Percentiles rank a stretch among this genome's conserved stretches.
Conservation (phyloP, 208 protist species). For the Leishmania amazonensis region DNA sequence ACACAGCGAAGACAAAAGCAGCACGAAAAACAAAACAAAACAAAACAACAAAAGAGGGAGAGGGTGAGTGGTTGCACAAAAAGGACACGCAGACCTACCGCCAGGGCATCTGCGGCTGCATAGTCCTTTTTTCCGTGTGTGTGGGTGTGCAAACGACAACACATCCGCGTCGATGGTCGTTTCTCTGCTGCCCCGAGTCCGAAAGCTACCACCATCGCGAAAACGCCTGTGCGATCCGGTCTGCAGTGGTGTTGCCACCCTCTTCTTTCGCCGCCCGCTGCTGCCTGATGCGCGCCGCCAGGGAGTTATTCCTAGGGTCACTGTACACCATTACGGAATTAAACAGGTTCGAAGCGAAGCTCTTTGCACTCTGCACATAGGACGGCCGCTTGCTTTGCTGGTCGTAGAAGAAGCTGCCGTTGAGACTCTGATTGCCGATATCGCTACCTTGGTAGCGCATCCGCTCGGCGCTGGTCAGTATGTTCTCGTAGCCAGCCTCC, state of each 20-base stretch:
- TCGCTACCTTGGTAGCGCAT: constrained; percentile 28
- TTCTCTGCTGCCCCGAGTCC: neutral
- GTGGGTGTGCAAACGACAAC: neutral
- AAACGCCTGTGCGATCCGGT: constrained; percentile 55
- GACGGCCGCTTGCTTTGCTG: constrained; percentile 41
- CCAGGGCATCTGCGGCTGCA: neutral
- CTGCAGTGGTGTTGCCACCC: constrained; percentile 31
- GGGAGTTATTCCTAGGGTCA: constrained; percentile 46
- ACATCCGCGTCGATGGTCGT: neutral
- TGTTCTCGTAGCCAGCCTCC: constrained; percentile 57
- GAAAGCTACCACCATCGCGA: constrained; percentile 68
- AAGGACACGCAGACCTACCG: neutral
- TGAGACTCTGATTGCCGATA: constrained; percentile 27
- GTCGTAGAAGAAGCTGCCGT: constrained; percentile 67
- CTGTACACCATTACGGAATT: constrained; percentile 67
- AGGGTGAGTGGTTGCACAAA: neutral
- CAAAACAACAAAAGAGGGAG: neutral
- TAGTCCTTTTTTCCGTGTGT: neutral
- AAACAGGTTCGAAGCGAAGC: constrained; percentile 65
- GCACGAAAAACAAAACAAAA: neutral
- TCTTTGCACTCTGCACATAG: constrained; percentile 59
- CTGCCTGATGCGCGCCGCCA: constrained; percentile 61
- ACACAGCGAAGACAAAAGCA: neutral
- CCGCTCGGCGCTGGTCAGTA: constrained; percentile 40
- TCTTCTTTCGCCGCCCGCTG: constrained; percentile 46